These are phyloP conservation scores for Dactylis glomerata DNA, from an alignment of 176 grass and related monocot species.

Conservation along the genomic window DNA sequence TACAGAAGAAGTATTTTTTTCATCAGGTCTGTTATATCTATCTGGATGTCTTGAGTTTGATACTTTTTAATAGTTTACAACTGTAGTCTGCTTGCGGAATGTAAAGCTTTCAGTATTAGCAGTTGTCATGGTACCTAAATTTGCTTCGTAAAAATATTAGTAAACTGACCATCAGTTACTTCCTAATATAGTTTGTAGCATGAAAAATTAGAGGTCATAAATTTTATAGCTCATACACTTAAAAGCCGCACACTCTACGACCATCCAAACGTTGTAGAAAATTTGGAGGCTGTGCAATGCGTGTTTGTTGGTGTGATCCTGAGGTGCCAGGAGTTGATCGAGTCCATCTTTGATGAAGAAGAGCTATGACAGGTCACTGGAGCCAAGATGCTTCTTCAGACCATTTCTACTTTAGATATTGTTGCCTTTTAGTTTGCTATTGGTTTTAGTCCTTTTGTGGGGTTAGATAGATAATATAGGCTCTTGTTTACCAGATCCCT, in stretches of 20 bases:
- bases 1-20: neutral
- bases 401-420: neutral
- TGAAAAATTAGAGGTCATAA: neutral
- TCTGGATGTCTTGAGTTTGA: neutral
- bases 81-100: neutral
- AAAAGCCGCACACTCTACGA: neutral
- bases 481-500: too few species aligned
- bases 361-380: neutral
- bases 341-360: neutral
- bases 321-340: neutral
- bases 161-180: neutral
- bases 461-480: too few species aligned
- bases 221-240: neutral
- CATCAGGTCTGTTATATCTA: neutral
- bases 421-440: too few species aligned
- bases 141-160: neutral
- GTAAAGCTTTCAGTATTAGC: neutral
- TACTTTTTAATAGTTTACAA: neutral
- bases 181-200: neutral
- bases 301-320: neutral
- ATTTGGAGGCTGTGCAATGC: neutral
- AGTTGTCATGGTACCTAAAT: neutral
- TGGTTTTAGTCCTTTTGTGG: too few species aligned
- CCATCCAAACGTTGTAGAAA: neutral
- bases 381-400: neutral